These are phyloP conservation scores for Fusarium buxicola DNA, from an alignment of 2,329 filamentous ascomycete genomes.

Conservation along the genomic window DNA sequence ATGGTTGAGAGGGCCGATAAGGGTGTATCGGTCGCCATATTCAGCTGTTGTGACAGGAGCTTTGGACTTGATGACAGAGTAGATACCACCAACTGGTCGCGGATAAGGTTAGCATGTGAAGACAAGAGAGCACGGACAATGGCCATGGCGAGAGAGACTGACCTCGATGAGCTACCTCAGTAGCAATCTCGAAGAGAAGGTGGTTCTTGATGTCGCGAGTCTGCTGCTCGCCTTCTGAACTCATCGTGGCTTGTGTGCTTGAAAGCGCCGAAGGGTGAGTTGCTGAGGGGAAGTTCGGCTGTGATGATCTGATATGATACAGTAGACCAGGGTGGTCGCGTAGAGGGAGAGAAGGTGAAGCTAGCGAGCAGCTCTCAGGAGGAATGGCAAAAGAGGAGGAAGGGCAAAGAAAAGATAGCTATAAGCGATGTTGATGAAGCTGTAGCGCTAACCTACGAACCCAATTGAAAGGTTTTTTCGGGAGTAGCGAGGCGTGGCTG, in stretches of 20 bases:
- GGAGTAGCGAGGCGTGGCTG: conserved; percentile 39
- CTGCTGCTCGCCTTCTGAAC: conserved; percentile 58
- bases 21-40: conserved; percentile 96
- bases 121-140: conserved; percentile 11
- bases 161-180: conserved; percentile 97
- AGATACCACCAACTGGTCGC: conserved; percentile 89
- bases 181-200: conserved; percentile 95
- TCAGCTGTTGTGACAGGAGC: conserved; percentile 97
- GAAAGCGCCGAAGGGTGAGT: conserved; percentile 15
- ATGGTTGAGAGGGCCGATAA: conserved; percentile 94
- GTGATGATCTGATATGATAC: conserved; percentile 42
- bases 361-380: conserved; percentile 18
- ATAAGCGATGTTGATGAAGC: conserved; percentile 38
- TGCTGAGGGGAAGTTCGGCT: conserved; percentile 24
- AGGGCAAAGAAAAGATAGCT: conserved; percentile 20
- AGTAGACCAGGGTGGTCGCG: conserved; percentile 24
- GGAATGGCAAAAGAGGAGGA: conserved; percentile 11
- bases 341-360: conserved; percentile 7
- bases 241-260: conserved; percentile 54
- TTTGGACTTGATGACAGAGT: conserved; percentile 99
- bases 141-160: conserved; percentile 48
- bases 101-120: conserved; percentile 29
- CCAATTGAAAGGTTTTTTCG: conserved; percentile 44
- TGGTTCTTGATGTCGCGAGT: conserved; percentile 89
- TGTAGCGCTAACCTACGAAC: conserved; percentile 35